Evolutionary conservation across 129 eudicot genomes (phyloP).

Genomic region (Flaveria robusta): DNA sequence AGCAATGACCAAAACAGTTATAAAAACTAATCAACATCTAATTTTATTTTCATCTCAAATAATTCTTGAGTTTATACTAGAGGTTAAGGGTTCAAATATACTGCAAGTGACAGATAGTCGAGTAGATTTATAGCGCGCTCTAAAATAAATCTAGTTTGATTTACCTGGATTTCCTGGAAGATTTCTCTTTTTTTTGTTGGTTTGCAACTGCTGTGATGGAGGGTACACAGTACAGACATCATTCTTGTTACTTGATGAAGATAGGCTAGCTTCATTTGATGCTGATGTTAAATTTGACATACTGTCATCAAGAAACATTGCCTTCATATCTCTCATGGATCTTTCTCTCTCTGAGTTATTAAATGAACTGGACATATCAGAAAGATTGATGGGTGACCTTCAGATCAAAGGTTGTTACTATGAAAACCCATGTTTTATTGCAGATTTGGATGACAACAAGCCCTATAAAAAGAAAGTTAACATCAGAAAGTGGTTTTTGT

Average conservation of each 20-base stretch:
- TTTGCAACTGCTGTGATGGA: constrained; percentile 37
- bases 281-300: constrained; percentile 75
- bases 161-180: constrained; percentile 75
- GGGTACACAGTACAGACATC: constrained; percentile 53
- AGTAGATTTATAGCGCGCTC: too few species aligned
- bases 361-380: constrained; percentile 30
- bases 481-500: constrained; percentile 26
- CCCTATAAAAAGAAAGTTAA: constrained; percentile 31
- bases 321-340: constrained; percentile 40
- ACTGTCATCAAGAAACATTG: constrained; percentile 47
- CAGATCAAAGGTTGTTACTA: too few species aligned
- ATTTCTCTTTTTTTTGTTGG: constrained; percentile 68
- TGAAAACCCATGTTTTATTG: too few species aligned
- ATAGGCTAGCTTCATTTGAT: constrained; percentile 70
- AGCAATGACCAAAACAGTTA: too few species aligned
- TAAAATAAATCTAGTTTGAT: neutral
- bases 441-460: constrained; percentile 30
- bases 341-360: constrained; percentile 34
- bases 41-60: too few species aligned
- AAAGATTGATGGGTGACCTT: constrained; percentile 17
- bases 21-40: too few species aligned
- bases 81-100: too few species aligned
- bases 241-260: constrained; percentile 59
- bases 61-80: too few species aligned
- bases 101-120: too few species aligned